Evolutionary conservation across 1,284 basidiomycete genomes (phyloP).

Genomic region (Termitomyces sp.): DNA sequence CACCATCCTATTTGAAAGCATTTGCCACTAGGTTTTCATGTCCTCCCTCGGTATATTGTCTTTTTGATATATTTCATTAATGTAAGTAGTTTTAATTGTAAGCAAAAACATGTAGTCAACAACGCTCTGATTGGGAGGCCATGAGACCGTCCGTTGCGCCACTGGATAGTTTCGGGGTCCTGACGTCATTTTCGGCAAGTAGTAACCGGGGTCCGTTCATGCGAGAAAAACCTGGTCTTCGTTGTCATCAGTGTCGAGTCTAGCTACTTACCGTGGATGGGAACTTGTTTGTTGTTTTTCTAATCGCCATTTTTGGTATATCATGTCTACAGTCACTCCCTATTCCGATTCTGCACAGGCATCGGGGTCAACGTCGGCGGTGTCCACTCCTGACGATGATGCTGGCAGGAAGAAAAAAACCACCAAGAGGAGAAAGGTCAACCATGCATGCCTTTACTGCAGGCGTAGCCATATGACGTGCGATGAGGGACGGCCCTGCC

Average conservation of each 20-base stretch:
- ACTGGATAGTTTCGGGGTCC: slow-evolving; percentile 4
- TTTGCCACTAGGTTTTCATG: too few species aligned
- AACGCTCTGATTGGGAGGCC: too few species aligned
- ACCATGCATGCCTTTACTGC: slow-evolving; percentile 92
- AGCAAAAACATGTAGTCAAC: too few species aligned
- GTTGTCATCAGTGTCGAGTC: too few species aligned
- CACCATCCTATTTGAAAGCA: too few species aligned
- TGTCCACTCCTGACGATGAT: slow-evolving; percentile 22
- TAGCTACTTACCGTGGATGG: too few species aligned
- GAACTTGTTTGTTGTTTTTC: too few species aligned
- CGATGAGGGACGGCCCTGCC: slow-evolving; percentile 84
- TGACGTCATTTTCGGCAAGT: neutral
- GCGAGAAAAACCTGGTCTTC: slow-evolving; percentile 1
- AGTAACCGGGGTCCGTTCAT: slow-evolving; percentile 3
- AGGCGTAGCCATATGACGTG: slow-evolving; percentile 92
- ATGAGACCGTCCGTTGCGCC: too few species aligned
- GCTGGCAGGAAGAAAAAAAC: slow-evolving; percentile 52
- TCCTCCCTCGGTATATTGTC: too few species aligned
- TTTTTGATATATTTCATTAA: too few species aligned
- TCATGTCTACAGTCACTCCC: slow-evolving; percentile 7
- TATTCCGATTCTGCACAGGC: slow-evolving; percentile 9
- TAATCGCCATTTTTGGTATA: too few species aligned
- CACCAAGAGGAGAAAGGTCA: slow-evolving; percentile 74
- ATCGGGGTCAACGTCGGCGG: neutral
- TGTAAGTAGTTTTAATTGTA: too few species aligned